phyloP scores from a whole-genome alignment of 1,139 yeast species.

The Kodamaea plutei region DNA sequence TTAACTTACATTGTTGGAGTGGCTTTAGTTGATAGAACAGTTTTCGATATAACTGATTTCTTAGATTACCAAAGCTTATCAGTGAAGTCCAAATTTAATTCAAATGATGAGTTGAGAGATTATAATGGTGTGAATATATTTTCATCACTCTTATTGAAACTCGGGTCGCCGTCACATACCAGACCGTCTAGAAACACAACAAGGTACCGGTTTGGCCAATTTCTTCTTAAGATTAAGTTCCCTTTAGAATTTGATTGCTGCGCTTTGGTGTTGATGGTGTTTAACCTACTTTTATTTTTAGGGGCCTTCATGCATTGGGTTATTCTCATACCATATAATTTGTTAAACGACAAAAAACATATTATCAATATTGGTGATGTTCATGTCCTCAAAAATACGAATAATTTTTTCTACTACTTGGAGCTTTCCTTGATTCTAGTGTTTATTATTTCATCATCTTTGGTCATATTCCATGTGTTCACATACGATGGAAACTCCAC shows the following conservation, averaged over 20 bases:
- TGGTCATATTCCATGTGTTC: constrained; percentile 25
- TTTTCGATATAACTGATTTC: constrained; percentile 58
- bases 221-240: constrained; percentile 30
- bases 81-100: constrained; percentile 3
- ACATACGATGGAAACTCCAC: constrained; percentile 8
- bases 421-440: constrained; percentile 27
- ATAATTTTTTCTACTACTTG: constrained; percentile 27
- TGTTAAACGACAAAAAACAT: constrained; percentile 17
- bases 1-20: constrained; percentile 62
- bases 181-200: constrained; percentile 20
- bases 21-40: constrained; percentile 60
- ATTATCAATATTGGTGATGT: constrained; percentile 17
- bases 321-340: constrained; percentile 22
- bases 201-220: constrained; percentile 31
- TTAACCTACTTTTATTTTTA: constrained; percentile 18
- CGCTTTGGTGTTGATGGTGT: constrained; percentile 4
- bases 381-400: constrained; percentile 16
- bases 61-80: constrained; percentile 16
- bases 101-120: constrained; percentile 4
- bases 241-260: constrained; percentile 17
- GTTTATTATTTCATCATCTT: constrained; percentile 26
- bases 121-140: constrained; percentile 24
- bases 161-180: constrained; percentile 13
- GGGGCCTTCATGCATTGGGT: constrained; percentile 24
- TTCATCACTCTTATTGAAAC: constrained; percentile 23